Conservation (phyloP, 148 eudicot genomes). For the Diospyros kaki region DNA sequence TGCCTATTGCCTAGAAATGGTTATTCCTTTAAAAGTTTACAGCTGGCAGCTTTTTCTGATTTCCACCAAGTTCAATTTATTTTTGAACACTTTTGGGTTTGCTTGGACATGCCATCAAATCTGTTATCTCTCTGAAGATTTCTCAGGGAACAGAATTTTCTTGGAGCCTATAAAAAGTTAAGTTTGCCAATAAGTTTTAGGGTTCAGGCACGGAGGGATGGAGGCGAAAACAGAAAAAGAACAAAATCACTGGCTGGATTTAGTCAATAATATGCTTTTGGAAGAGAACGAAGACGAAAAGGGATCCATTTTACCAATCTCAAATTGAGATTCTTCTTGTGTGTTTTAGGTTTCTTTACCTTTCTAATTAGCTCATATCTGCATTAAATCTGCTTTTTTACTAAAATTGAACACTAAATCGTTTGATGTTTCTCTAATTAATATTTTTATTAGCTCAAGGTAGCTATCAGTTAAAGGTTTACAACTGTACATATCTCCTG, state of each 20-base stretch:
- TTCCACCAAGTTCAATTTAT: too few species aligned
- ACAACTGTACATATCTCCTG: not conserved
- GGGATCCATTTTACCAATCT: not conserved
- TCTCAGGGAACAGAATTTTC: not conserved
- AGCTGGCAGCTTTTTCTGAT: not conserved
- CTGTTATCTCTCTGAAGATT: not conserved
- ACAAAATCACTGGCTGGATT: not conserved
- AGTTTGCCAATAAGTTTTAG: not conserved
- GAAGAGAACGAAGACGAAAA: not conserved
- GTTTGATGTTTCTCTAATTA: not conserved
- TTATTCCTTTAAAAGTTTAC: not conserved
- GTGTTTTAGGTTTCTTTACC: conserved; percentile 1
- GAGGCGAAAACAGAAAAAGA: not conserved
- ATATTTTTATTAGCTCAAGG: not conserved
- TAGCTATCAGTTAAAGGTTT: not conserved
- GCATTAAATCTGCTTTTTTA: not conserved
- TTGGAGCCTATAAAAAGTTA: not conserved
- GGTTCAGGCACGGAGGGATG: too few species aligned
- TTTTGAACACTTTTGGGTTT: too few species aligned
- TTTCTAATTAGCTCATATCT: not conserved
- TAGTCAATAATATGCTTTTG: not conserved
- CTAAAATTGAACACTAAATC: not conserved
- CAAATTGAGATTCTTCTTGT: not conserved
- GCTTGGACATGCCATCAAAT: not conserved
- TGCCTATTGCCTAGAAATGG: not conserved